Evolutionary conservation across 225 moss, liverwort and hornwort genomes (phyloP).

Genomic region (Takakia lepidozioides): DNA sequence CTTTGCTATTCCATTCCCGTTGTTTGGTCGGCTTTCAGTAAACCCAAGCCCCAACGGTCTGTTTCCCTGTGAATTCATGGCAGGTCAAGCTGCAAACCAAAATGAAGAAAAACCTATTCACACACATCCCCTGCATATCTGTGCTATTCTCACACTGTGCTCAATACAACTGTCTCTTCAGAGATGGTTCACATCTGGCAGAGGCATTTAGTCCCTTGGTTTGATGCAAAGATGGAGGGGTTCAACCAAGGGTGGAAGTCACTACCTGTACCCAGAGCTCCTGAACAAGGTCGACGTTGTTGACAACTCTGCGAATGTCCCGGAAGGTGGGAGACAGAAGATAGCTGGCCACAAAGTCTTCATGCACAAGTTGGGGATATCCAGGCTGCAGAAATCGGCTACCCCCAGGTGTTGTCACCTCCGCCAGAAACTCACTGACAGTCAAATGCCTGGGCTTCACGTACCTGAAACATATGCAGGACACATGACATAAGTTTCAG

Average conservation of each 20-base stretch:
- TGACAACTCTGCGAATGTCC: constrained; percentile 72
- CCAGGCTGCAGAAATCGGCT: constrained; percentile 54
- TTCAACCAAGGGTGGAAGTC: too few relatives aligned
- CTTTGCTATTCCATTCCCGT: constrained; percentile 23
- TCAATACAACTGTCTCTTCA: too few relatives aligned
- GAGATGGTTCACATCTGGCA: too few relatives aligned
- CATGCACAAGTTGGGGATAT: constrained; percentile 33
- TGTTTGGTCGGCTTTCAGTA: constrained; percentile 36
- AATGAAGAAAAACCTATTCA: not conserved
- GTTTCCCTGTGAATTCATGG: constrained; percentile 23
- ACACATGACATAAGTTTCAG: not conserved
- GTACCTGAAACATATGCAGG: constrained; percentile 58
- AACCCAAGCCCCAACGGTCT: constrained; percentile 77
- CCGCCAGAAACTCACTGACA: constrained; percentile 73
- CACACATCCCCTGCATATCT: too few relatives aligned
- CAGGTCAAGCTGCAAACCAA: constrained; percentile 11
- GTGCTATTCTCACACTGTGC: too few relatives aligned
- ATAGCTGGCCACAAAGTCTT: constrained; percentile 59
- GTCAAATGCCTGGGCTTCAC: constrained; percentile 64
- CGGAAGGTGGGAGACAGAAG: constrained; percentile 51
- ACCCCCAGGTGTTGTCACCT: constrained; percentile 79
- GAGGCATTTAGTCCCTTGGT: too few relatives aligned
- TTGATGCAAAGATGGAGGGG: too few relatives aligned
- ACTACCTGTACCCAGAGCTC: constrained; percentile 84
- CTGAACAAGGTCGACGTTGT: constrained; percentile 44